A percentile compares a stretch with the other conserved stretches of the same genome.
phyloP scores from a whole-genome alignment of 495 filamentous ascomycete genomes.

The Penicillium paxilli region DNA sequence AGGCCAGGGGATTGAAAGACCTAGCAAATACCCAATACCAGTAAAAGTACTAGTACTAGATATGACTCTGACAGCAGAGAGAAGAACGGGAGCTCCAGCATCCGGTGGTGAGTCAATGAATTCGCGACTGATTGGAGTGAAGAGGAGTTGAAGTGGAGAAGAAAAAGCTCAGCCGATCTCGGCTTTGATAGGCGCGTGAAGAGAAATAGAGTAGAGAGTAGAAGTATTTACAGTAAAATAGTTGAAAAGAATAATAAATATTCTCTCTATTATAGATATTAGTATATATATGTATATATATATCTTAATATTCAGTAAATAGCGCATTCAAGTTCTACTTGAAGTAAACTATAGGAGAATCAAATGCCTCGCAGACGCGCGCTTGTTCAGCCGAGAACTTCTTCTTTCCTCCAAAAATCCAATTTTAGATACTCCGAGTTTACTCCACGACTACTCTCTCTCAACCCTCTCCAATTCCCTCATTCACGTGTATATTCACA shows the following conservation, averaged over 20 bases:
- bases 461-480: background rate
- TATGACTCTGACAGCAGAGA: background rate
- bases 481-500: constrained; percentile 1
- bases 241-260: too few species aligned
- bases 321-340: background rate
- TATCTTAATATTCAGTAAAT: too few species aligned
- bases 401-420: background rate
- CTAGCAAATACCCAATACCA: too few species aligned
- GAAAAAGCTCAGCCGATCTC: constrained; percentile 26
- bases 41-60: too few species aligned
- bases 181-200: constrained; percentile 9
- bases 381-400: constrained; percentile 12
- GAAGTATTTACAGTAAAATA: too few species aligned
- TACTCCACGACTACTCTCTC: background rate
- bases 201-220: too few species aligned
- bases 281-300: too few species aligned
- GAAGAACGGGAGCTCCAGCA: constrained; percentile 1
- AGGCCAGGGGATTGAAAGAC: background rate
- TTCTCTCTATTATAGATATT: too few species aligned
- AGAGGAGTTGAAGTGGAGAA: constrained; percentile 6
- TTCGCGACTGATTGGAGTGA: too few species aligned
- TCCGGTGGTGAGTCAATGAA: constrained; percentile 19
- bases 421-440: background rate
- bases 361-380: constrained; percentile 1
- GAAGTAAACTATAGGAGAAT: background rate